phyloP scores from a whole-genome alignment of 1,284 basidiomycete genomes.

The Xerocomus nothofagi region DNA sequence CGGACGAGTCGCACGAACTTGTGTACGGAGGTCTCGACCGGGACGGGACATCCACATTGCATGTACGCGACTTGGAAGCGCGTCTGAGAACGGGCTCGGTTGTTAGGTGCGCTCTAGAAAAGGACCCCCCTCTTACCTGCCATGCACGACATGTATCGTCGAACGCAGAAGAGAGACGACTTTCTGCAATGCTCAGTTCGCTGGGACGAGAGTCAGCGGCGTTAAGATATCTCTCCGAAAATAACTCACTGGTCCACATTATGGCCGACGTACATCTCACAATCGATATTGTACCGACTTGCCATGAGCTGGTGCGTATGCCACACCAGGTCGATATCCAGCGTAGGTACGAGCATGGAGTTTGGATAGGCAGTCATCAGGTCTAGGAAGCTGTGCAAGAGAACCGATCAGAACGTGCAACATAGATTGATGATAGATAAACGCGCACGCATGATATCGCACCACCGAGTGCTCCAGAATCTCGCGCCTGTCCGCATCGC shows the following conservation, averaged over 20 bases:
- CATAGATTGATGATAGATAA: not conserved
- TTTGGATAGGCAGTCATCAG: conserved; percentile 17
- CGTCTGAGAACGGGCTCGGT: conserved; percentile 20
- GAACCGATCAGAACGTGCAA: not conserved
- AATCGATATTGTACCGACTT: conserved; percentile 35
- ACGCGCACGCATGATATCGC: conserved; percentile 42
- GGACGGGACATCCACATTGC: conserved; percentile 48
- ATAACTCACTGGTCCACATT: conserved; percentile 38
- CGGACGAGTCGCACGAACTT: conserved; percentile 33
- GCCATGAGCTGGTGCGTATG: conserved; percentile 47
- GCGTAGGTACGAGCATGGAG: conserved; percentile 27
- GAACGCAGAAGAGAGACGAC: conserved; percentile 35
- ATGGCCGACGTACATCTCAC: conserved; percentile 32
- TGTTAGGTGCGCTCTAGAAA: not conserved
- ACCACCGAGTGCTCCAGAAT: conserved; percentile 36
- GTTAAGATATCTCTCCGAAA: not conserved
- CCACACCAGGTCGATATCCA: conserved; percentile 51
- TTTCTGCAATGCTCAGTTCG: conserved; percentile 37
- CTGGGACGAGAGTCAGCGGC: conserved; percentile 16
- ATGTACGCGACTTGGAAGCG: conserved; percentile 44
- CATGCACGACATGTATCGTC: conserved; percentile 38
- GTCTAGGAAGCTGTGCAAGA: conserved; percentile 28
- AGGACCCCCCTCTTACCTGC: conserved; percentile 18
- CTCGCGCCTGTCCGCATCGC: conserved; percentile 20
- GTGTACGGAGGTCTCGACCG: conserved; percentile 33